These are phyloP conservation scores for Ophiocordyceps robertsii DNA, from an alignment of 2,329 filamentous ascomycete genomes.

Conservation along the genomic window DNA sequence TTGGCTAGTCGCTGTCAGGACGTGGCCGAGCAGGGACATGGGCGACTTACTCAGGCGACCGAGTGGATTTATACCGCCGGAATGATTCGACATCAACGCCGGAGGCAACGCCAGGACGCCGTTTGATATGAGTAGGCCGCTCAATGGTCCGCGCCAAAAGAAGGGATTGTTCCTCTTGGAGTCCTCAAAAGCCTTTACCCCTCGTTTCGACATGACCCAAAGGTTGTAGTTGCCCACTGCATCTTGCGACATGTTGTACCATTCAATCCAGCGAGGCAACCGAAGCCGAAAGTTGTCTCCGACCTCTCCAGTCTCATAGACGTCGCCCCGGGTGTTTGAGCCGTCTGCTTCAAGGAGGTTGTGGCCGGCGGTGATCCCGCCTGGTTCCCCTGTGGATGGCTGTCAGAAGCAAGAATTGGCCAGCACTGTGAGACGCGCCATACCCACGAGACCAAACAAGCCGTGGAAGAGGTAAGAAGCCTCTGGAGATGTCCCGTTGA, in stretches of 20 bases:
- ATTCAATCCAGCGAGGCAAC: neutral
- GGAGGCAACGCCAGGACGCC: neutral
- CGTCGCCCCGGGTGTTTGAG: neutral
- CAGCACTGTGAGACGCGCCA: neutral
- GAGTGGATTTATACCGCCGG: neutral
- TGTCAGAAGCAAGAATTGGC: neutral
- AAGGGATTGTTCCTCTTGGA: neutral
- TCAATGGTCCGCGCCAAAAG: neutral
- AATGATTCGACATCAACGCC: neutral
- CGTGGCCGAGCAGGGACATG: too few species aligned
- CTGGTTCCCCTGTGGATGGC: neutral
- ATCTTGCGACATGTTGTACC: neutral
- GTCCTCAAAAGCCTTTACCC: neutral
- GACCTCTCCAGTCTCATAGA: neutral
- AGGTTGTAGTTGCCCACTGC: neutral
- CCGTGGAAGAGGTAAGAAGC: neutral
- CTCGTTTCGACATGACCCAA: neutral
- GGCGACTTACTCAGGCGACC: neutral
- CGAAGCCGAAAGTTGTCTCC: neutral
- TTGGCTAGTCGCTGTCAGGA: neutral
- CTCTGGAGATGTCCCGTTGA: neutral
- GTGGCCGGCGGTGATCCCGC: neutral
- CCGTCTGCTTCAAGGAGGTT: neutral
- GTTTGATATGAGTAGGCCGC: neutral
- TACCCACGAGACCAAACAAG: neutral